Percentiles rank a stretch among this genome's conserved stretches.
These are phyloP conservation scores for Penicillium canescens DNA, from an alignment of 495 filamentous ascomycete species.

Conservation along the genomic window DNA sequence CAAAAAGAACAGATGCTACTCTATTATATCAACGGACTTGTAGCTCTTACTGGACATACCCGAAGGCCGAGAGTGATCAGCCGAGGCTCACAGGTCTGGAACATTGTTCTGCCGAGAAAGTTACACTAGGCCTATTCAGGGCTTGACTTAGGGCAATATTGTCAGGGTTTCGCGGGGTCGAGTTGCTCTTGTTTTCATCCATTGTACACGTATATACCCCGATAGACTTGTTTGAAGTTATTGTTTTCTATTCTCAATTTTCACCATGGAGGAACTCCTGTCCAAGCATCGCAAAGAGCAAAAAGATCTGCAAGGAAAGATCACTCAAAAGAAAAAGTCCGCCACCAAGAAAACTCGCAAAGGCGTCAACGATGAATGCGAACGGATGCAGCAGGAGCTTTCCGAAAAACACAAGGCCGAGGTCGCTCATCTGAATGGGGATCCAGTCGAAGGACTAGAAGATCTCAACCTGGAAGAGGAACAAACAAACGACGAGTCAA, in stretches of 20 bases:
- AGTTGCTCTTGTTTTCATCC: constrained; percentile 4
- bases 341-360: constrained; percentile 96
- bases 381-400: constrained; percentile 67
- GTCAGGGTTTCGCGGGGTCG: constrained; percentile 37
- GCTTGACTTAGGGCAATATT: constrained; percentile 24
- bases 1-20: neutral
- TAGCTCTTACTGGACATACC: constrained; percentile 21
- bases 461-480: constrained; percentile 31
- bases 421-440: constrained; percentile 56
- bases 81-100: constrained; percentile 22
- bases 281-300: constrained; percentile 85
- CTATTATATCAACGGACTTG: constrained; percentile 10
- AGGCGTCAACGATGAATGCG: constrained; percentile 82
- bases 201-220: neutral
- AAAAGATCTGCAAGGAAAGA: constrained; percentile 76
- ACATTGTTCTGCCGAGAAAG: constrained; percentile 5
- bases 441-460: constrained; percentile 27
- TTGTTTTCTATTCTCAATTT: neutral
- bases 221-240: neutral
- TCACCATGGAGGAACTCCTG: constrained; percentile 69
- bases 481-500: constrained; percentile 16
- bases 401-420: constrained; percentile 68
- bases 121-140: constrained; percentile 24
- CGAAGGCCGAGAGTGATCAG: constrained; percentile 21
- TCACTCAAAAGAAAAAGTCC: constrained; percentile 93